Base-by-base conservation (phyloP, 2,329 filamentous ascomycete species). In the Stemphylium vesicarium region DNA sequence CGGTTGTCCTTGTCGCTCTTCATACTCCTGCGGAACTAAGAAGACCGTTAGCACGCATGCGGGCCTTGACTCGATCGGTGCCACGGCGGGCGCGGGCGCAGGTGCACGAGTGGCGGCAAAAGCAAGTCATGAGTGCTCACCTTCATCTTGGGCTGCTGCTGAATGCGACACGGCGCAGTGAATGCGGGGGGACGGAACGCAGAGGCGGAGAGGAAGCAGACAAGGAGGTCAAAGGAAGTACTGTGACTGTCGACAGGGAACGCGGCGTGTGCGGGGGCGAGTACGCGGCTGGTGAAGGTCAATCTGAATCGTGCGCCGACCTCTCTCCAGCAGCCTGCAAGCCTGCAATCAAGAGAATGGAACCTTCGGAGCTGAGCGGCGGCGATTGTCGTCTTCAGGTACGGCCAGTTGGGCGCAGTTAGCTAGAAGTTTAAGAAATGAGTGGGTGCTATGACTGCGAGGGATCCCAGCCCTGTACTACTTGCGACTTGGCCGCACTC, bases 1-100 rank as follows among this genome's bases (percentile, higher is more conserved):
- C 88, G 86, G 62, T 86, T 85, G 65, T 85, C 87, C 82, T 92
- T 96, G 66, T 96, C 91, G 76, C 90, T 89, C 81, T 96, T 96
- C 79, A 96, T 89, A 59, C 92, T 96, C 79, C 91, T 85, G 75
- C 92, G 86, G 78, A 96, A 81, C 79, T 81, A 69, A 53, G 40
- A 40, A 20, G 40, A 37, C 32, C 48, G 57, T 72, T 69, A 72
- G 69, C 60, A 61, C 56, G 60, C 57, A 53, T 54, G 57, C 49
- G 45, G 54, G 54, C 55, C 53, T 59, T 60, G 64, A 62, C 65
- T 66, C 58, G 57, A 49, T 41, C 40, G 40, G 20, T 24, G 15
- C n/a, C 33, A 16, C 16, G 33, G 33, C n/a, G n/a, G 33, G 42
- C 42, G 29, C 42, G 18, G 22, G 52, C 47, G 35, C 52, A 24